Evolutionary conservation across 1,139 yeast genomes (phyloP), one percentile per base, ranked within the genome.

Genomic region (Taphrina flavorubra): DNA sequence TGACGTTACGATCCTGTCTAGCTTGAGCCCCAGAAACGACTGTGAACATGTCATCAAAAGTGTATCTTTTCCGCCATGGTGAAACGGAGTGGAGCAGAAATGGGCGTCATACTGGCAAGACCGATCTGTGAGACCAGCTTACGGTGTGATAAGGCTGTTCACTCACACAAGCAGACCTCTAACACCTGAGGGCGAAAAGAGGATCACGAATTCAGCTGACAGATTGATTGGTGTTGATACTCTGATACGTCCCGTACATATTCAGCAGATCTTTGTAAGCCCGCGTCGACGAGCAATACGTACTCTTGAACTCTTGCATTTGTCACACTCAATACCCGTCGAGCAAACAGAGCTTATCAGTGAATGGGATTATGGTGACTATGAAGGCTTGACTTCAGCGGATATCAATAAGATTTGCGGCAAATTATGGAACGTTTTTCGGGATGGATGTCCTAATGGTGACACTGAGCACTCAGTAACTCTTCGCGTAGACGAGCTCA

Each of bases 341-440:
- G 59, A 68, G 34, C 62, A 53, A 46, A 85, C 85, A 20, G 92
- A 89, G 72, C 86, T 88, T 64, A 89, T 88, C 74, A 79, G 91
- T 67, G 98, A 92, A 79, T 92, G 98, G 97, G 96, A 90, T 74
- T 92, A 92, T 76, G 98, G 98, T 73, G 94, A 89, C 75, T 92
- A 92, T 78, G 98, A 92, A 80, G 98, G 98, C 3, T 78, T 87
- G 74, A 78, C 82, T 69, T 88, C 96, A 0, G 78, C 80, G n/a
- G 86, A 92, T 73, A 92, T 92, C 76, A 80, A 83, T 55, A 83
- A 81, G 11, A 77, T 85, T 72, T 70, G 96, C 96, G 0, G 80
- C 89, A 60, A 86, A 14, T 82, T 88, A 70, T 92, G 97, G 97
- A 80, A 82, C 68, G 92, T 92, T 76, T 92, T 97, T 96, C 79